Evolutionary conservation across 2,329 filamentous ascomycete species (phyloP), one percentile per base, ranked within the genome.

Genomic region (Chaetomium olivaceum): DNA sequence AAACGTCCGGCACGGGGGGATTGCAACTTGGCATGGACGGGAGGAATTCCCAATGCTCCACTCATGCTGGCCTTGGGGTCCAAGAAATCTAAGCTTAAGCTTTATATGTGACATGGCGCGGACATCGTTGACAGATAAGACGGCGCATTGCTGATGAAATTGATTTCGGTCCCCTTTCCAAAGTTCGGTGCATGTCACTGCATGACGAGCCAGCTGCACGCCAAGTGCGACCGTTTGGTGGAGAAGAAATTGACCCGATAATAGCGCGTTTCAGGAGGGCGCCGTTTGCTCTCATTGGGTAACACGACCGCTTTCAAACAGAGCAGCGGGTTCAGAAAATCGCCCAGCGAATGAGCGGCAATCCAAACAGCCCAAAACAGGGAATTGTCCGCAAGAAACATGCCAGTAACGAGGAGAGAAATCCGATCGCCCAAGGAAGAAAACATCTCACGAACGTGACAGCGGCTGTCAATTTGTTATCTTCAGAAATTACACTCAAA

Each of bases 261-360:
- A 19, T 67, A 58, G 65, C 61, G 65, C 52, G 65, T 67, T 67
- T 67, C 65, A 67, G 65, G n/a, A 67, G 21, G 36, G 19, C 52
- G 57, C 61, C 8, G 31, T 31, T 9, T 21, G 19, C 55, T 54
- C 48, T 46, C 12, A 63, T 67, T 67, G 65, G 61, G n/a, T 43
- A 54, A 31, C 43, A 2, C n/a, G 36, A n/a, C 31, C 4, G 16
- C 12, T 33, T 63, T 29, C 46, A 33, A 52, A 58, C 54, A 65
- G 31, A 46, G 5, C 51, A n/a, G 16, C 8, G 27, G 52, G 2
- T 61, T 58, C 62, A 51, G 57, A 57, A 64, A 19, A n/a, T 23
- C 3, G 19, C 1, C 16, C 25, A 36, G 27, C 39, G 12, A n/a
- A 43, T 21, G 36, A n/a, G 11, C 31, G 31, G 50, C 58, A 60